Percentiles rank a stretch among this genome's conserved stretches.
Evolutionary conservation across 2,329 filamentous ascomycete species (phyloP).

Genomic region (Corynespora cassiicola): DNA sequence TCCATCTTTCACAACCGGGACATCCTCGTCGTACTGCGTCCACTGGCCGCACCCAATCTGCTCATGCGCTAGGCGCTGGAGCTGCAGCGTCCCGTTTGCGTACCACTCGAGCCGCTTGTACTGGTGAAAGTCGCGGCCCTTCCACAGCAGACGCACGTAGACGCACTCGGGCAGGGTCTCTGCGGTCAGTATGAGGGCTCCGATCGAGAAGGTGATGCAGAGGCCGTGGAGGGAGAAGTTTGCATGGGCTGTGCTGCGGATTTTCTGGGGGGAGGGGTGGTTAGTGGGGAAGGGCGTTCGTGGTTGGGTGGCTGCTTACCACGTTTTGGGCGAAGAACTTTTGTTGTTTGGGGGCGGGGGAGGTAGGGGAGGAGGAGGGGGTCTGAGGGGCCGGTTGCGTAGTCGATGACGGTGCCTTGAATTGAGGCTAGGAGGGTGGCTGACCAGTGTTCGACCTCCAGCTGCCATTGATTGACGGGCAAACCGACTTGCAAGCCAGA

Average conservation of each 20-base stretch:
- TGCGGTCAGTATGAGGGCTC: slow-evolving; percentile 5
- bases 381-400: slow-evolving; percentile 10
- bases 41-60: slow-evolving; percentile 11
- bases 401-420: slow-evolving; percentile 25
- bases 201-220: slow-evolving; percentile 5
- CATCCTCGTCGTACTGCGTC: slow-evolving; percentile 6
- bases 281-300: no score
- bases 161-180: background rate
- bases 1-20: background rate
- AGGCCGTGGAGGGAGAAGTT: slow-evolving; percentile 13
- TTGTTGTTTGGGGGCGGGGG: no score
- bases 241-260: slow-evolving; percentile 4
- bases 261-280: slow-evolving; percentile 6
- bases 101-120: slow-evolving; percentile 14
- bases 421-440: slow-evolving; percentile 33
- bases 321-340: slow-evolving; percentile 18
- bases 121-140: background rate
- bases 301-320: no score
- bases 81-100: slow-evolving; percentile 21
- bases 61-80: slow-evolving; percentile 29
- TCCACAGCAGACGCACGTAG: background rate
- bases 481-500: slow-evolving; percentile 21
- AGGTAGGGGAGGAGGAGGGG: no score
- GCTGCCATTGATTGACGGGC: slow-evolving; percentile 43
- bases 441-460: slow-evolving; percentile 40